Conservation (phyloP, 768 basidiomycete species). For the Arthromyces matolae region DNA sequence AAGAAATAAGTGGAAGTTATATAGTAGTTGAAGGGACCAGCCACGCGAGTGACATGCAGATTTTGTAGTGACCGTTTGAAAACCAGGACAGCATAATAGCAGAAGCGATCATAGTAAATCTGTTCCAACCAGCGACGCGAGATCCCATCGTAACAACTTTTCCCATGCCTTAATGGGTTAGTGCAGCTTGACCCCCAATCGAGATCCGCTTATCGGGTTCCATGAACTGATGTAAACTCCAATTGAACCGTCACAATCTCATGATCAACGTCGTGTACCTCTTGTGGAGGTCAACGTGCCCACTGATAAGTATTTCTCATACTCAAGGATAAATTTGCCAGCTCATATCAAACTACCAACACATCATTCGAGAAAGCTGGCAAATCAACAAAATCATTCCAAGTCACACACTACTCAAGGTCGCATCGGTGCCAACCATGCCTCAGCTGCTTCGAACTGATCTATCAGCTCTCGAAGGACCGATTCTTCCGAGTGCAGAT, state of each 20-base stretch:
- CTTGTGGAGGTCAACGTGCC: too few species aligned
- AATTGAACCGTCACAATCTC: constrained; percentile 13
- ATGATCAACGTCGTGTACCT: too few species aligned
- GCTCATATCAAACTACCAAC: constrained; percentile 11
- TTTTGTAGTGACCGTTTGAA: constrained; percentile 23
- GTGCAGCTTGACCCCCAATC: constrained; percentile 23
- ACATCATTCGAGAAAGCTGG: constrained; percentile 12
- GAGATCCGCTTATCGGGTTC: constrained; percentile 26
- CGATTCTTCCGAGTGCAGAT: constrained; percentile 77
- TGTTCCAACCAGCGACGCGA: constrained; percentile 14
- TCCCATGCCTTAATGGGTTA: constrained; percentile 27
- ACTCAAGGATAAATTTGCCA: constrained; percentile 18
- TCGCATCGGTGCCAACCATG: constrained; percentile 89
- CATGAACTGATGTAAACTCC: constrained; percentile 12
- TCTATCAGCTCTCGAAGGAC: constrained; percentile 86
- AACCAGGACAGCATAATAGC: constrained; percentile 20
- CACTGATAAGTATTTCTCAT: constrained; percentile 18
- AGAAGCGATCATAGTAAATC: constrained; percentile 20
- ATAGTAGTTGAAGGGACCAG: constrained; percentile 17
- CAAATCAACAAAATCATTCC: constrained; percentile 15
- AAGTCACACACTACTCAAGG: constrained; percentile 45
- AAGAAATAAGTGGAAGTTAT: constrained; percentile 18
- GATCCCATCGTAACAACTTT: constrained; percentile 25
- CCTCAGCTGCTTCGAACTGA: constrained; percentile 94
- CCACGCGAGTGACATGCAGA: constrained; percentile 22